These are phyloP conservation scores for Coleophoma crateriformis DNA, from an alignment of 2,329 filamentous ascomycete species.

Conservation along the genomic window DNA sequence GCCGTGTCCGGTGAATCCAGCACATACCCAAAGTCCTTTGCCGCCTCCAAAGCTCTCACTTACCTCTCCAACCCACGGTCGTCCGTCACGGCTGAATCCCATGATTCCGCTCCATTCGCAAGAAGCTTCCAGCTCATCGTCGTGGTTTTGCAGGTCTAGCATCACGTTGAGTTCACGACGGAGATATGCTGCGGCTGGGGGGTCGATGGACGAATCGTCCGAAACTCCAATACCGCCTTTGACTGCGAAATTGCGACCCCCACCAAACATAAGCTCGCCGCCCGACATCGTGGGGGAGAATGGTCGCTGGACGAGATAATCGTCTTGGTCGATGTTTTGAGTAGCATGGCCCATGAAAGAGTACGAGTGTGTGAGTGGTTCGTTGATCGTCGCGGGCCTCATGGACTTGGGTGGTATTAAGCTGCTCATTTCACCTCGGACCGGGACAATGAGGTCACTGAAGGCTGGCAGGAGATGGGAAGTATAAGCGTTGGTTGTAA, in stretches of 20 bases:
- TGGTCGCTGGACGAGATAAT: constrained; percentile 70
- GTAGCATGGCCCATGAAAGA: constrained; percentile 49
- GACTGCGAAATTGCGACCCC: constrained; percentile 53
- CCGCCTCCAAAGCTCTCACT: constrained; percentile 44
- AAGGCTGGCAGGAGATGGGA: constrained; percentile 67
- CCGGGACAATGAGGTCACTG: constrained; percentile 68
- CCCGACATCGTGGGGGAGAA: constrained; percentile 30
- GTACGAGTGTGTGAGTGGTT: constrained; percentile 33
- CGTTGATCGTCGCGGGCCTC: constrained; percentile 5
- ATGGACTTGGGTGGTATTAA: constrained; percentile 48
- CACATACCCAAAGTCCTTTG: constrained; percentile 55
- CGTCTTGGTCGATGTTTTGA: constrained; percentile 47
- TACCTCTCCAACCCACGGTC: constrained; percentile 68
- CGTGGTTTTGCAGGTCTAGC: constrained; percentile 24
- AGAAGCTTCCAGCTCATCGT: constrained; percentile 38
- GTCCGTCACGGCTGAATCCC: constrained; percentile 64
- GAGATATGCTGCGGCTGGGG: constrained; percentile 27
- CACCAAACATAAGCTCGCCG: constrained; percentile 65
- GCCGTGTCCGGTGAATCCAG: constrained; percentile 68
- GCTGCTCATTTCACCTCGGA: constrained; percentile 67
- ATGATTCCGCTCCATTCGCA: constrained; percentile 73
- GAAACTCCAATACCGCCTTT: constrained; percentile 50
- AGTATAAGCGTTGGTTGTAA: constrained; percentile 83
- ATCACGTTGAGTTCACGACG: constrained; percentile 17
- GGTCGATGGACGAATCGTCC: constrained; percentile 53